Base-by-base conservation (phyloP, 2,329 filamentous ascomycete genomes). In the Alternaria sp. region DNA sequence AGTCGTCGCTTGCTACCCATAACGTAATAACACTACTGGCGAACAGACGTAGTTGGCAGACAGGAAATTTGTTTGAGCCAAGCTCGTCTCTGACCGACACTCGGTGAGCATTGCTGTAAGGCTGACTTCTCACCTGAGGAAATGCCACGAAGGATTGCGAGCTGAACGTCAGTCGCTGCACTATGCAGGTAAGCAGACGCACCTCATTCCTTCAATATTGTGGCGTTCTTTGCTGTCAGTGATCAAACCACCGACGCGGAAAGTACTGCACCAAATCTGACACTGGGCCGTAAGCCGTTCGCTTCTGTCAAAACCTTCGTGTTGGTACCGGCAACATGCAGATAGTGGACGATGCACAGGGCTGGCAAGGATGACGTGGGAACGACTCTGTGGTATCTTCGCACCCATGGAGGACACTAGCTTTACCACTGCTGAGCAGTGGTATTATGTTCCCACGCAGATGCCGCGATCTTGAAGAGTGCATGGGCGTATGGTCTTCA, bases 191-290 rank as follows among this genome's bases (percentile, higher is more conserved):
- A 60, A 72, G 61, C 66, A 47, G 58, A 26, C 37, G 46, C 61
- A 45, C 43, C 25, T 41, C 46, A 47, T 21, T 44, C 33, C 60
- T 63, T 55, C 68, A 70, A 74, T 72, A 74, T 73, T 73, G 71
- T 76, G 72, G 71, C 71, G 68, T 21, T 53, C 59, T 61, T 63
- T 51, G 66, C 58, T 65, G 62, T 64, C 64, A 60, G 26, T 30
- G 21, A 57, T 44, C 45, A 53, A 54, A 30, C 41, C 45, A 62
- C 45, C 41, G 45, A 33, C 61, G 20, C 53, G 60, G 33, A 44
- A 49, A 60, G 9, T 47, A 20, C 33, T 45, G 41, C 64, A 46
- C 51, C 33, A 44, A 50, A 55, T 61, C 58, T 59, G 63, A 66
- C 58, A 58, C 57, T 44, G 44, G 26, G 26, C 55, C 37, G 59